Percentiles rank a stretch among this genome's conserved stretches.
Conservation (phyloP, 2,329 filamentous ascomycete genomes). For the Cordyceps sp. region DNA sequence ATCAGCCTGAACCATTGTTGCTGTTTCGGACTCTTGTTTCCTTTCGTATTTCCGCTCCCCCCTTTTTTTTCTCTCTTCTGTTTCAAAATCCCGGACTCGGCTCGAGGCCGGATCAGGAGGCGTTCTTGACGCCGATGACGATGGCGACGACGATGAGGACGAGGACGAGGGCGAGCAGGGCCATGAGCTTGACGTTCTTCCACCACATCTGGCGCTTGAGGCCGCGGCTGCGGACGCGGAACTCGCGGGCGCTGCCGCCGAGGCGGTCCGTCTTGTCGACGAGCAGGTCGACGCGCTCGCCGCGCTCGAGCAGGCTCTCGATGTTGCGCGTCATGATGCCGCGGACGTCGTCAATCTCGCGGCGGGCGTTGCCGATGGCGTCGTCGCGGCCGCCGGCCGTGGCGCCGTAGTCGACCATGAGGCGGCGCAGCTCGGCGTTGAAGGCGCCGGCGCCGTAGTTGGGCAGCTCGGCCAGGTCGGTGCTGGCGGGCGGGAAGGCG, state of each 20-base stretch:
- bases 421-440: constrained; percentile 57
- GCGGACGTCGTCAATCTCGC: constrained; percentile 81
- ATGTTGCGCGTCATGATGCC: constrained; percentile 96
- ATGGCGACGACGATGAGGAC: constrained; percentile 38
- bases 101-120: no score
- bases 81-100: no score
- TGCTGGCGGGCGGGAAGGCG: constrained; percentile 41
- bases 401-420: constrained; percentile 76
- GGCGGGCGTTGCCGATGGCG: constrained; percentile 66
- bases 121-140: constrained; percentile 34
- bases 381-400: constrained; percentile 61
- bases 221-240: constrained; percentile 71
- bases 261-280: constrained; percentile 94
- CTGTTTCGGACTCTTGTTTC: no score
- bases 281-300: constrained; percentile 82
- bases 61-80: no score
- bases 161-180: constrained; percentile 54
- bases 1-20: no score
- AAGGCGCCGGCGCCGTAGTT: constrained; percentile 84
- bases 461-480: constrained; percentile 62
- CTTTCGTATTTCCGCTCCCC: no score
- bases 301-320: constrained; percentile 72
- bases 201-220: constrained; percentile 96
- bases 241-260: constrained; percentile 77
- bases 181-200: constrained; percentile 97